Percentiles rank a stretch among this genome's conserved stretches.
phyloP scores from a whole-genome alignment of 2,329 filamentous ascomycete species.

The Hawksworthiomyces lignivorus region DNA sequence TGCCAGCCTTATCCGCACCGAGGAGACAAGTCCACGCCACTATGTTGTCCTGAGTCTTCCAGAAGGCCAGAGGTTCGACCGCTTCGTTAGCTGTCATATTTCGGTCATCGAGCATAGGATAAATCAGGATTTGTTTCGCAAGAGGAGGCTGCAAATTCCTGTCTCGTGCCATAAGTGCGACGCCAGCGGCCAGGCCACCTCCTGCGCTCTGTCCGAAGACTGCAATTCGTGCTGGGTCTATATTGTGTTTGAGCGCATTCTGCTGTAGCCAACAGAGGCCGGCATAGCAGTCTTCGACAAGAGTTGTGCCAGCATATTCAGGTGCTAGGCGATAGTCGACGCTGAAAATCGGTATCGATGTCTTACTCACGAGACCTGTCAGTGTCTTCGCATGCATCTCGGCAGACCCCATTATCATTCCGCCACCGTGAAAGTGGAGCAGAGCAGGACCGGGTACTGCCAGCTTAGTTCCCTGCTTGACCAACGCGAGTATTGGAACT shows the following conservation, averaged over 20 bases:
- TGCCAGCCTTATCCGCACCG: no score
- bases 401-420: neutral
- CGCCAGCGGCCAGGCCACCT: neutral
- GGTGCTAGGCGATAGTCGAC: conserved; percentile 4
- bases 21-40: no score
- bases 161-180: neutral
- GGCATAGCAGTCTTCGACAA: neutral
- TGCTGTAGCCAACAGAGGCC: conserved; percentile 1
- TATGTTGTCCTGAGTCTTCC: neutral
- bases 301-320: neutral
- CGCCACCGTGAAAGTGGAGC: conserved; percentile 1
- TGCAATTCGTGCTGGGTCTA: neutral
- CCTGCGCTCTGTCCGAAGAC: conserved; percentile 1
- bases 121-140: conserved; percentile 2
- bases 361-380: no score
- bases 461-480: neutral
- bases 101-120: conserved; percentile 1
- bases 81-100: no score
- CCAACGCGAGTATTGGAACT: neutral
- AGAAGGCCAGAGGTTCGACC: neutral
- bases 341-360: neutral
- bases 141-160: neutral
- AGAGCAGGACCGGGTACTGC: neutral
- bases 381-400: neutral
- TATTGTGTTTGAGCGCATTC: neutral